Conservation (phyloP, 805 yeast species). For the Yamadazyma paraphyllophila region DNA sequence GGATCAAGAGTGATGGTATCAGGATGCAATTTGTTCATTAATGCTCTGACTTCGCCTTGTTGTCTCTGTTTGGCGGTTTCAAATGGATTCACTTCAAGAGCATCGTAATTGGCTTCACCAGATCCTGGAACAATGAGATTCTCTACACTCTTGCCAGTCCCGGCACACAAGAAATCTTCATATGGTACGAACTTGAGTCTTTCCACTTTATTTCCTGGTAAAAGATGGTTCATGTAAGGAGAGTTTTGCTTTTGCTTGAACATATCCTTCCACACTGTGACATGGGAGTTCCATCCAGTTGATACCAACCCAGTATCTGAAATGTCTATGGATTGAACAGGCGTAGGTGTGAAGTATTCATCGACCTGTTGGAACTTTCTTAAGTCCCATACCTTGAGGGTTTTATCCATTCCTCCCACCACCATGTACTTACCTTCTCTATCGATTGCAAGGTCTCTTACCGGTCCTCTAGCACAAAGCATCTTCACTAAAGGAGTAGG, state of each 20-base stretch:
- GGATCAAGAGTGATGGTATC: constrained; percentile 94
- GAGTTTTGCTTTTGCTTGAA: constrained; percentile 66
- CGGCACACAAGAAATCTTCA: constrained; percentile 93
- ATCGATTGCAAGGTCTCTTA: constrained; percentile 79
- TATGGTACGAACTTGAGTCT: constrained; percentile 80
- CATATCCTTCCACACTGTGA: constrained; percentile 89
- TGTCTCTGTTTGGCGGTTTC: constrained; percentile 92
- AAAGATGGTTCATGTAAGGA: constrained; percentile 89
- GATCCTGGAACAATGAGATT: constrained; percentile 92
- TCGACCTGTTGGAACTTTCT: constrained; percentile 78
- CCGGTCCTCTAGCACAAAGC: constrained; percentile 82
- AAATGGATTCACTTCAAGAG: constrained; percentile 88
- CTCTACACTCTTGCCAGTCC: constrained; percentile 75
- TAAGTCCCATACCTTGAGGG: constrained; percentile 89
- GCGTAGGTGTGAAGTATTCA: constrained; percentile 73
- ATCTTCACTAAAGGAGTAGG: constrained; percentile 81
- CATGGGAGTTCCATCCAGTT: constrained; percentile 95
- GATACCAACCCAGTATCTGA: constrained; percentile 86
- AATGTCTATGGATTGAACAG: constrained; percentile 73
- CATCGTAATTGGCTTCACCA: constrained; percentile 97
- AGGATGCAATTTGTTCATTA: constrained; percentile 85
- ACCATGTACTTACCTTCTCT: constrained; percentile 95
- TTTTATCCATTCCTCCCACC: constrained; percentile 82
- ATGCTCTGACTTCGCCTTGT: constrained; percentile 81
- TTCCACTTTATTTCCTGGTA: constrained; percentile 74